Evolutionary conservation across 1,139 yeast species (phyloP).

Genomic region (Taphrina pruni): DNA sequence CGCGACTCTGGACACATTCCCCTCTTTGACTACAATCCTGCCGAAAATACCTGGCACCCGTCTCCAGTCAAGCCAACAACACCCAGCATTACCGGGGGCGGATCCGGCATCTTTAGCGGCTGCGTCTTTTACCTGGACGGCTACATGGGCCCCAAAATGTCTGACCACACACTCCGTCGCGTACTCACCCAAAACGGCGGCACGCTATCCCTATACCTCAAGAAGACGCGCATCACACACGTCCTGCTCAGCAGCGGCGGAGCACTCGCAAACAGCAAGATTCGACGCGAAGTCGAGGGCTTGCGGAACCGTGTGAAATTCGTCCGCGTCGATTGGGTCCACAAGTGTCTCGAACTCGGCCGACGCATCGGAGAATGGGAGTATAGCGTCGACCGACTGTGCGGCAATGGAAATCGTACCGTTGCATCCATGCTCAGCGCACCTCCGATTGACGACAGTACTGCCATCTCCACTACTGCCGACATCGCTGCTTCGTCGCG

Average conservation of each 20-base stretch:
- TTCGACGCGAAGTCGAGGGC: slow-evolving; percentile 29
- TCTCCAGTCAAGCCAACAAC: slow-evolving; percentile 6
- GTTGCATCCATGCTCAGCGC: slow-evolving; percentile 11
- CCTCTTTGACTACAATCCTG: slow-evolving; percentile 21
- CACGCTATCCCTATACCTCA: slow-evolving; percentile 15
- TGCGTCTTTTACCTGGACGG: slow-evolving; percentile 40
- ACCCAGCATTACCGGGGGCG: neutral
- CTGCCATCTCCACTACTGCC: neutral
- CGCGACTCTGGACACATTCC: slow-evolving; percentile 25
- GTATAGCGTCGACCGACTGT: slow-evolving; percentile 23
- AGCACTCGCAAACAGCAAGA: slow-evolving; percentile 32
- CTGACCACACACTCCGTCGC: slow-evolving; percentile 31
- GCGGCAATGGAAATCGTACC: neutral
- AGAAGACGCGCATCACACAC: slow-evolving; percentile 33
- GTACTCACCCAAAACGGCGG: slow-evolving; percentile 31
- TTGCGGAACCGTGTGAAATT: slow-evolving; percentile 28
- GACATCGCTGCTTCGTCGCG: neutral
- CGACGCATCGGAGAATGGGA: slow-evolving; percentile 21
- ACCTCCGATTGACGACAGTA: neutral
- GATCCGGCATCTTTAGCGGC: slow-evolving; percentile 28
- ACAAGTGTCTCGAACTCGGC: slow-evolving; percentile 22
- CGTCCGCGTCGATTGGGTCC: slow-evolving; percentile 39
- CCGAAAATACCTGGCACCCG: slow-evolving; percentile 17
- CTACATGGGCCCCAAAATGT: slow-evolving; percentile 30
- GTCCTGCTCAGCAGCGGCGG: slow-evolving; percentile 26